Base-by-base conservation (phyloP, 2,329 filamentous ascomycete species). In the Dothideomycetes sp. region DNA sequence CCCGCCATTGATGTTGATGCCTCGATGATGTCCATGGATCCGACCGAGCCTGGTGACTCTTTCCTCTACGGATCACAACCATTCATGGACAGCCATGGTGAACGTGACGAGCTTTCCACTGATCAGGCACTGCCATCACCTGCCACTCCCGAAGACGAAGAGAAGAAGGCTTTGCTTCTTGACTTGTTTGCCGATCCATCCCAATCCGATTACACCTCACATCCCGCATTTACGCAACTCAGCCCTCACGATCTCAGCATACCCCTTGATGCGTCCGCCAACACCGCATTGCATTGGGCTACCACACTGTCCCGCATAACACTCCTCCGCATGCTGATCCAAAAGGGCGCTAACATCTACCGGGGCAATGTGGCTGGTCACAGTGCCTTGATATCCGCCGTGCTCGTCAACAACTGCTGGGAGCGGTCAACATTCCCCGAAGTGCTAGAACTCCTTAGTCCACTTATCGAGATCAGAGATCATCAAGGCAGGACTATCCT, bases 281-380 rank as follows among this genome's bases (percentile, higher is more conserved):
- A 96, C 54, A 96, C 87, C 14, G 88, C 88, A 3, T 68, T 98
- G 31, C 89, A 96, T 55, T 98, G 91, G 91, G 91, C 91, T 2
- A 87, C 91, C 4, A 95, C 91, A 4, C 70, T 98, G 34, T 87
- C 87, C 3, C 81, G 89, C 12, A 81, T 94, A 57, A 75, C 84
- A 1, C 70, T 98, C 4, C 69, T 96, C 41, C 79, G 84, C 39
- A 74, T 88, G 0, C 70, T 98, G 9, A 84, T 96, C 40, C 72
- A 78, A 4, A 81, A 82, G 34, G 91, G 91, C 2, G 88, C 89
- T 1, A 94, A 81, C 49, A 86, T 94, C 34, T 84, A 81, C 56
- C 77, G 91, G 19, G 81, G 94, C 1, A 98, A 96, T 53, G 79
- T 80, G 17, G 82, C 81, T 1, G 91, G 91, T 11, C 88, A 96